Percentiles rank a stretch among this genome's conserved stretches.
Conservation (phyloP, 257 asterid species). For the Scutellaria galericulata region DNA sequence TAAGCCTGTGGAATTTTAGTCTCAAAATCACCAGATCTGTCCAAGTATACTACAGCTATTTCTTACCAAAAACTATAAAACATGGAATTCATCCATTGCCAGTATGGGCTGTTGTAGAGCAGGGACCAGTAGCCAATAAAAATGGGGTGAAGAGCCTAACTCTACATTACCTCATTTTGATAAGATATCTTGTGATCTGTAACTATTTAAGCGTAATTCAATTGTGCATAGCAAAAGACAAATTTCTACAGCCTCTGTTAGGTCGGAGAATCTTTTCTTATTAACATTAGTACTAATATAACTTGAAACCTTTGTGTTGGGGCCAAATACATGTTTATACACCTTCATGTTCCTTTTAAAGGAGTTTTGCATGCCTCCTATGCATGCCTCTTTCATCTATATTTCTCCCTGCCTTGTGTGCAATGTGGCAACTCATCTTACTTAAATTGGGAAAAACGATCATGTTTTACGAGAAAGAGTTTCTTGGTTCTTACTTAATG, state of each 20-base stretch:
- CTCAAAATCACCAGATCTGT: background rate
- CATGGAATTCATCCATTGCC: background rate
- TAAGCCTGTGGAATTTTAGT: background rate
- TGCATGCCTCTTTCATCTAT: background rate
- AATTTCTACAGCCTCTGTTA: background rate
- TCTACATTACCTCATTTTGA: background rate
- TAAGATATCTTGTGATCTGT: background rate
- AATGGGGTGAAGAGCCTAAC: background rate
- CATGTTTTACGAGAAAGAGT: background rate
- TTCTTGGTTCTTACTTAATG: background rate
- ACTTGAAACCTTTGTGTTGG: constrained; percentile 11
- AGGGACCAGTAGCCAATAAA: background rate
- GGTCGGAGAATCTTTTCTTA: too few species aligned
- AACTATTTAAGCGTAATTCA: background rate
- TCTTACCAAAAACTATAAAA: constrained; percentile 1
- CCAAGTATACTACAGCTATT: constrained; percentile 2
- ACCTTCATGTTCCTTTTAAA: background rate
- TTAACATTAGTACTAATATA: constrained; percentile 1
- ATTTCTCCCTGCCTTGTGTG: constrained; percentile 5
- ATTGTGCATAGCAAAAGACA: constrained; percentile 18
- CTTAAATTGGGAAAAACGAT: background rate
- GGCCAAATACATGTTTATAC: background rate
- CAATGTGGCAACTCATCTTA: background rate
- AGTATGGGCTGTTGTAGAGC: constrained; percentile 1
- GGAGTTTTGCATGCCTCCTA: background rate